phyloP scores from a whole-genome alignment of 176 grass and related monocot species.

The Bromus sterilis region DNA sequence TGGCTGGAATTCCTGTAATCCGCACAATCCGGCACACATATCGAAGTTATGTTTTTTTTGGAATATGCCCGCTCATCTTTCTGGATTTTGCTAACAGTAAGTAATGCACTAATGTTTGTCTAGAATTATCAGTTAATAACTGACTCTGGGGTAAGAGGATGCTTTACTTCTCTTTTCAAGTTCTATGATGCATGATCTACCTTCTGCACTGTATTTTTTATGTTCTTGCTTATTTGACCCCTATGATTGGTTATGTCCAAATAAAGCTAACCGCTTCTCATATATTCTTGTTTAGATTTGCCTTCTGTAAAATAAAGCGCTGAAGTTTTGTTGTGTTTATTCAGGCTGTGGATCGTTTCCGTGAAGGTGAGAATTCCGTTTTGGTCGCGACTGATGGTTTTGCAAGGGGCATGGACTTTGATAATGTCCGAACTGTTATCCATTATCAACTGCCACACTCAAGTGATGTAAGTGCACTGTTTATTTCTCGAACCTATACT shows the following conservation, averaged over 20 bases:
- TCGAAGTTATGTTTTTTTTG: neutral
- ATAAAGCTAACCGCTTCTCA: neutral
- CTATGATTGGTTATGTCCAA: neutral
- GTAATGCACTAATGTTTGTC: neutral
- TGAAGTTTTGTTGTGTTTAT: slow-evolving; percentile 13
- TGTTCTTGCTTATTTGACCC: neutral
- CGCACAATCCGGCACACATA: neutral
- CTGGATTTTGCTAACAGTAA: neutral
- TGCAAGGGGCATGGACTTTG: slow-evolving; percentile 87
- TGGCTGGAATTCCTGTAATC: neutral
- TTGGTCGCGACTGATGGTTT: slow-evolving; percentile 86
- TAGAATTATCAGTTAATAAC: neutral
- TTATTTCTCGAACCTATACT: neutral
- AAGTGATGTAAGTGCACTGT: slow-evolving; percentile 56
- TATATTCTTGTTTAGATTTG: neutral
- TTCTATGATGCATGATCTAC: neutral
- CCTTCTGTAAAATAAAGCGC: slow-evolving; percentile 1
- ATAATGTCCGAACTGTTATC: slow-evolving; percentile 81
- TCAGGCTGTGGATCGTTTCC: slow-evolving; percentile 83
- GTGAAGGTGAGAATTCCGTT: slow-evolving; percentile 65
- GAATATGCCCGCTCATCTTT: neutral
- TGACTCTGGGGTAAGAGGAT: neutral
- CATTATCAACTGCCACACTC: slow-evolving; percentile 94
- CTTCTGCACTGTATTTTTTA: neutral
- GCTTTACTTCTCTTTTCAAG: neutral